Percentiles rank a stretch among this genome's conserved stretches.
Conservation (phyloP, 805 yeast genomes). For the Wickerhamomyces xylosicus region DNA sequence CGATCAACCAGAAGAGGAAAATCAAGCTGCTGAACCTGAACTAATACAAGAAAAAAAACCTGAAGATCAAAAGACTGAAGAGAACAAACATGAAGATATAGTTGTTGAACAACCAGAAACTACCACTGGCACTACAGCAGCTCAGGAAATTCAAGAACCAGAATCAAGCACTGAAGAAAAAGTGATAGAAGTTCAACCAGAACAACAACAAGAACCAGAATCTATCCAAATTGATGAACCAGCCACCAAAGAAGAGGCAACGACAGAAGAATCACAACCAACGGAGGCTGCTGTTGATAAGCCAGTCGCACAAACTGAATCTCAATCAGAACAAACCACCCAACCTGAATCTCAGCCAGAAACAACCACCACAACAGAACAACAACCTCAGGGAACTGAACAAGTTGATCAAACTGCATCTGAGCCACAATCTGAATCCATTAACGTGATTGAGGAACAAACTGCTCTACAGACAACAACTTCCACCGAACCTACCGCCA, state of each 20-base stretch:
- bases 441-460: not conserved
- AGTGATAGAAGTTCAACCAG: not conserved
- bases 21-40: not conserved
- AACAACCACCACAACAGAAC: not conserved
- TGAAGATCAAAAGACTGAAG: not conserved
- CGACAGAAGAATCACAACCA: not conserved
- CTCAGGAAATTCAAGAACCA: no score
- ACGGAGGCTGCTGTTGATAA: not conserved
- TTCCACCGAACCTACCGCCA: no score
- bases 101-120: not conserved
- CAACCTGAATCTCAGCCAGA: not conserved
- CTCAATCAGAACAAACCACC: not conserved
- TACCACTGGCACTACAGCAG: no score
- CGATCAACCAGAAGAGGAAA: constrained; percentile 1
- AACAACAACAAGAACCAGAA: no score
- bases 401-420: no score
- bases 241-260: not conserved
- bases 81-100: not conserved
- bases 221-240: no score
- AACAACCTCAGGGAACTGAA: no score
- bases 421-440: no score
- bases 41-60: not conserved
- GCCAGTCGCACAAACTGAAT: not conserved
- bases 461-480: not conserved
- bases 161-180: not conserved